Evolutionary conservation across 1,284 basidiomycete genomes (phyloP), one percentile per base, ranked within the genome.

Genomic region (Puccinia hordei): DNA sequence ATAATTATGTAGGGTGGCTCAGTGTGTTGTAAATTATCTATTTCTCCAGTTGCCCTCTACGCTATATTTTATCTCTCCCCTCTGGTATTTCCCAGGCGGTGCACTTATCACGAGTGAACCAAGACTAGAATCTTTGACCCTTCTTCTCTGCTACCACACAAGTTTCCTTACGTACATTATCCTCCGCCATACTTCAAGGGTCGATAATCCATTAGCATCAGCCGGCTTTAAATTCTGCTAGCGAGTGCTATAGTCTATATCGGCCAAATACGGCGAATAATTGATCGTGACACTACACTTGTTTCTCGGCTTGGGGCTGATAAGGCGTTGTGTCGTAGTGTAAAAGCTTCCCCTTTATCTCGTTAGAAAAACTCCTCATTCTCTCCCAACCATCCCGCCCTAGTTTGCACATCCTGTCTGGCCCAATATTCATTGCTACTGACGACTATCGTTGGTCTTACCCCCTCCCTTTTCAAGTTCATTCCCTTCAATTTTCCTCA

Each of bases 211-310:
- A 55, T 55, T 51, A 33, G 27, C 51, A 55, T 51, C 69, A 72
- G 51, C 49, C 51, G 33, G 49, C 69, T 72, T 46, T 51, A 51
- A 55, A n/a, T 30, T 27, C 38, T 49, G 68, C 68, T 66, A 46
- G 38, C 38, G 38, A 41, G 41, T n/a, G 19, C 66, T 51, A 46
- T 49, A 69, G 35, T 63, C 61, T 38, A 69, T 55, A 51, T 38
- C 69, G 69, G 69, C 69, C 69, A 72, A 72, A 72, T 72, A 72
- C 51, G 69, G 69, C 24, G 69, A 72, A 72, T 72, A n/a, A 53
- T 38, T 72, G 69, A 53, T 72, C 69, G 51, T 51, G 51, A 72
- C 19, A 51, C 69, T 55, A 51, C 69, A 55, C 46, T 38, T 46
- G 12, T 33, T 8, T 4, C 69, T 55, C 38, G 69, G 27, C 33